These are phyloP conservation scores for Ceratocystiopsis minuta DNA, from an alignment of 2,329 filamentous ascomycete species.

Conservation along the genomic window DNA sequence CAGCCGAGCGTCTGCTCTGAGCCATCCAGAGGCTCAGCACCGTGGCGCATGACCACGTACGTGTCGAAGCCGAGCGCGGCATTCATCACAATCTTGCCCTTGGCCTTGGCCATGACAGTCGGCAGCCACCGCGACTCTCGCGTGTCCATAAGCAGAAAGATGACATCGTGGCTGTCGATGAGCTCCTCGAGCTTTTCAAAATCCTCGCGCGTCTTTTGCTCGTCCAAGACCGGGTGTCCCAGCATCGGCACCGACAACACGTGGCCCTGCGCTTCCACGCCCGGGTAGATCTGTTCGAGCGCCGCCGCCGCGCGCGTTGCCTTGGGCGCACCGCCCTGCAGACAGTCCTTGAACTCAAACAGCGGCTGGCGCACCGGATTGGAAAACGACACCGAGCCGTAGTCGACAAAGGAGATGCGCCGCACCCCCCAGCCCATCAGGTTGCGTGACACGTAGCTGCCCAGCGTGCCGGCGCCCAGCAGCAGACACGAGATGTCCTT, in stretches of 20 bases:
- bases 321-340: slow-evolving; percentile 69
- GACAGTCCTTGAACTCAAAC: slow-evolving; percentile 77
- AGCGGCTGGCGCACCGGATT: slow-evolving; percentile 92
- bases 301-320: slow-evolving; percentile 65
- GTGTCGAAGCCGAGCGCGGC: slow-evolving; percentile 92
- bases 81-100: slow-evolving; percentile 90
- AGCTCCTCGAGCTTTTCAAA: slow-evolving; percentile 58
- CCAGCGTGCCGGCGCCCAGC: slow-evolving; percentile 80
- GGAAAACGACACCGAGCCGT: slow-evolving; percentile 81
- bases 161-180: slow-evolving; percentile 70
- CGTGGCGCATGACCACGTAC: slow-evolving; percentile 93
- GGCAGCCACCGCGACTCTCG: slow-evolving; percentile 89
- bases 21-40: slow-evolving; percentile 39
- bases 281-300: slow-evolving; percentile 74
- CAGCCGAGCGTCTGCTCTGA: slow-evolving; percentile 62
- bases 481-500: slow-evolving; percentile 81
- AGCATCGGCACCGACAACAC: slow-evolving; percentile 86
- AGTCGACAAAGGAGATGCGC: slow-evolving; percentile 92
- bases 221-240: slow-evolving; percentile 69
- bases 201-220: slow-evolving; percentile 49
- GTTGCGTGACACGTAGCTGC: slow-evolving; percentile 82
- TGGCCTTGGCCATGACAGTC: slow-evolving; percentile 86
- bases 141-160: slow-evolving; percentile 96
- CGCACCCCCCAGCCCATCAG: slow-evolving; percentile 90
- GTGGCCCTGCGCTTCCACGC: slow-evolving; percentile 65